Base-by-base conservation (phyloP, 441 rosid species). In the Gossypium laxum region DNA sequence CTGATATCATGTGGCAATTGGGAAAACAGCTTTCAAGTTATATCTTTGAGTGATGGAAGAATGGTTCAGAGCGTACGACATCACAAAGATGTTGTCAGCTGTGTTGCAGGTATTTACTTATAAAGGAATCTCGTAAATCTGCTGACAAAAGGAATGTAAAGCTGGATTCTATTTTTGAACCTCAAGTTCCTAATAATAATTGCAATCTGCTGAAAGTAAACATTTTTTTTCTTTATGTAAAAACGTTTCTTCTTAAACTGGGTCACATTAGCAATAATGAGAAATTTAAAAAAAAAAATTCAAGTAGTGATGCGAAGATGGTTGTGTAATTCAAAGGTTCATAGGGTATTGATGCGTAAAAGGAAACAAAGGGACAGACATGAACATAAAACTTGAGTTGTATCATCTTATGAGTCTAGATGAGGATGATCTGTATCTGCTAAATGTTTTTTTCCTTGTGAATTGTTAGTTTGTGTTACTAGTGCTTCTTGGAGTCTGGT, bases 11-110 rank as follows among this genome's bases (percentile, higher is more conserved):
- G 99, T 82, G 97, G 99, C 73, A 94, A 89, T 78, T 94, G 99
- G 99, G 99, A 94, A 81, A 94, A 92, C 75, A 92, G 99, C 76
- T 94, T 94, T 79, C 96, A 95, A 81, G 88, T 92, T 75, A 85
- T 85, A 77, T 92, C 99, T 65, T 81, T 92, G 76, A 85, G 72
- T 83, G 96, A 92, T 83, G 98, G 99, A 78, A 89, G 93, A 76
- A 84, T 91, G 81, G 96, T 95, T 81, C 99, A 95, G 83, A 92
- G 97, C 82, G 82, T 89, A 82, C 90, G 97, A 67, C 99, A 91
- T 59, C 99, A 95, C 72, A 95, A 87, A 82, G 98, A 95, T 80
- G 95, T 95, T 62, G 98, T 95, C 78, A 92, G 97, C 84, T 92
- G 98, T 85, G 95, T 95, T 78, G 99, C 99, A 88, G 98, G 99